Conservation (phyloP, 306 rosid species). For the Dryas octopetala region DNA sequence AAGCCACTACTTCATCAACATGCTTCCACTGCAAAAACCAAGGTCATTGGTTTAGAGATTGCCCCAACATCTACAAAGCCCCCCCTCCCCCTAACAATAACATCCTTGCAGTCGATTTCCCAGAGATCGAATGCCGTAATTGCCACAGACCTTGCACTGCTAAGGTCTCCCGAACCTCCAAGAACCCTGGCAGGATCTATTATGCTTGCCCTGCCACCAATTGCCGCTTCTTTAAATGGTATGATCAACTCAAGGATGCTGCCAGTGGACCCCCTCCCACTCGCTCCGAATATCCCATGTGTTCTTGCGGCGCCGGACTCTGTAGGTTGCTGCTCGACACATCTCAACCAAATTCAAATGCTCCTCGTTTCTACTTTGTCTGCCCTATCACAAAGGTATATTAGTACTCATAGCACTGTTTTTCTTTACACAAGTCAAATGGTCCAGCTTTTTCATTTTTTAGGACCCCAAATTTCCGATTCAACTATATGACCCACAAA, state of each 20-base stretch:
- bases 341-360: conserved; percentile 4
- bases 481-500: no score
- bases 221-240: conserved; percentile 24
- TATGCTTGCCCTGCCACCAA: conserved; percentile 6
- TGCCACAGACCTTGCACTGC: conserved; percentile 34
- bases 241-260: conserved; percentile 2
- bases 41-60: conserved; percentile 30
- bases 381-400: conserved; percentile 51
- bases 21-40: conserved; percentile 28
- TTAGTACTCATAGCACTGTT: no score
- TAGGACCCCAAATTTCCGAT: no score
- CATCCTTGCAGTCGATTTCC: not conserved
- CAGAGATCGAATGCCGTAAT: conserved; percentile 33
- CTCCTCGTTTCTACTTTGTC: conserved; percentile 13
- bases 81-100: not conserved
- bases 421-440: no score
- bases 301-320: conserved; percentile 25
- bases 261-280: not conserved
- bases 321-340: not conserved
- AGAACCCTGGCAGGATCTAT: conserved; percentile 21
- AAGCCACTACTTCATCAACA: not conserved
- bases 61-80: not conserved
- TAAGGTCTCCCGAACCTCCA: not conserved
- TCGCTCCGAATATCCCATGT: not conserved
- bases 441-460: no score